Evolutionary conservation across 768 basidiomycete species (phyloP), one percentile per base, ranked within the genome.

Genomic region (Phaeotremella fagi): DNA sequence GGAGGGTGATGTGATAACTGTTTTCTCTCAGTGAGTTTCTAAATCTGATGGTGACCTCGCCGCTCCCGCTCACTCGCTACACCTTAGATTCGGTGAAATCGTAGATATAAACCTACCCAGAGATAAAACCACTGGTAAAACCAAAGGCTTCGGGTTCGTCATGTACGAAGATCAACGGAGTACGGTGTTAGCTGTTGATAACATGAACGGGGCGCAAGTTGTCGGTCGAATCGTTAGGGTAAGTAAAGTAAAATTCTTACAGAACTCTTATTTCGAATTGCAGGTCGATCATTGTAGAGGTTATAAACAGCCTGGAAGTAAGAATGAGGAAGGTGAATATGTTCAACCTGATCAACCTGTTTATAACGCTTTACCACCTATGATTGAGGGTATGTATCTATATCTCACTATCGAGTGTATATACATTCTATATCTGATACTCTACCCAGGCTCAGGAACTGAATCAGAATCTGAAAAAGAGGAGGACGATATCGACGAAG

Each of bases 141-240:
- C 85, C 0, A 84, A 78, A 67, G 95, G 95, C 1, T 99, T 98
- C 72, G 92, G 83, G 7, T 99, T 97, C 78, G 79, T 98, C 59
- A 97, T 98, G 95, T 99, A 98, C 75, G 90, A 94, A 76, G 91
- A 99, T 75, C 95, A 99, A 76, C 82, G 90, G 44, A 94, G 90
- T 55, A 99, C 95, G 4, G 75, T 97, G 46, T 80, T 99, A 45
- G 95, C 95, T 7, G 94, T 99, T 57, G 95, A 99, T 78, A 99
- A 99, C 77, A 83, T 99, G 75, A 98, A 95, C 68, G 95, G 95
- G 36, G 88, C 91, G 43, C 83, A 83, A 49, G 85, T 98, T 36
- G 77, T 95, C 27, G 89, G 86, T 15, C 80, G 85, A 63, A 94
- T 84, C 2, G 77, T 99, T 46, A 84, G 91, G 16, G 95, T 97